phyloP scores from a whole-genome alignment of 805 yeast species.

The Ogataea polymorpha region DNA sequence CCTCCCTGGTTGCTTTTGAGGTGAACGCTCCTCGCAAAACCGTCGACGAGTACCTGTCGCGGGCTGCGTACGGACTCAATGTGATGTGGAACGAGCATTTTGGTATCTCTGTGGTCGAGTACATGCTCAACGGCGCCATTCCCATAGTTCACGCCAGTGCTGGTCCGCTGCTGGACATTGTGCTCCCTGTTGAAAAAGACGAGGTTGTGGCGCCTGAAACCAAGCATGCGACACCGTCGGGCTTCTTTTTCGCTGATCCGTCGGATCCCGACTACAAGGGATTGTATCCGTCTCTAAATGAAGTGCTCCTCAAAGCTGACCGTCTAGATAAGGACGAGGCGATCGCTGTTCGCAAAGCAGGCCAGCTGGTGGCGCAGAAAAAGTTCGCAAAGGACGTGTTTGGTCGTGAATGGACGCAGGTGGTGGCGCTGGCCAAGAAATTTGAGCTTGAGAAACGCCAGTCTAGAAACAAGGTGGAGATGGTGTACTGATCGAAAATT shows the following conservation, averaged over 20 bases:
- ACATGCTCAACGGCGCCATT: constrained; percentile 77
- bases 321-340: constrained; percentile 14
- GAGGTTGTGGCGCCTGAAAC: constrained; percentile 12
- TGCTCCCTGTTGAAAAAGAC: constrained; percentile 40
- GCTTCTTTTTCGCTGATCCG: constrained; percentile 72
- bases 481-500: constrained; percentile 21
- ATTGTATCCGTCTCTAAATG: constrained; percentile 38
- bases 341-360: constrained; percentile 20
- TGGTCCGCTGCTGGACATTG: constrained; percentile 90
- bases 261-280: constrained; percentile 66
- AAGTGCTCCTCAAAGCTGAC: constrained; percentile 40
- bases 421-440: constrained; percentile 12
- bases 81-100: constrained; percentile 99
- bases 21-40: constrained; percentile 71
- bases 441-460: constrained; percentile 22
- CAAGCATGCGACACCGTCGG: constrained; percentile 46
- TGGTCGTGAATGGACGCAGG: constrained; percentile 22
- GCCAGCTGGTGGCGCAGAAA: constrained; percentile 21
- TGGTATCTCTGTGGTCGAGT: constrained; percentile 96
- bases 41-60: constrained; percentile 51
- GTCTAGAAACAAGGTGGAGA: constrained; percentile 30
- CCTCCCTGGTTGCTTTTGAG: constrained; percentile 34
- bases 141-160: constrained; percentile 95
- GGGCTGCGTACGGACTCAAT: constrained; percentile 74
- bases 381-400: constrained; percentile 30